Base-by-base conservation (phyloP, 306 rosid genomes). In the Trifolium pratense region DNA sequence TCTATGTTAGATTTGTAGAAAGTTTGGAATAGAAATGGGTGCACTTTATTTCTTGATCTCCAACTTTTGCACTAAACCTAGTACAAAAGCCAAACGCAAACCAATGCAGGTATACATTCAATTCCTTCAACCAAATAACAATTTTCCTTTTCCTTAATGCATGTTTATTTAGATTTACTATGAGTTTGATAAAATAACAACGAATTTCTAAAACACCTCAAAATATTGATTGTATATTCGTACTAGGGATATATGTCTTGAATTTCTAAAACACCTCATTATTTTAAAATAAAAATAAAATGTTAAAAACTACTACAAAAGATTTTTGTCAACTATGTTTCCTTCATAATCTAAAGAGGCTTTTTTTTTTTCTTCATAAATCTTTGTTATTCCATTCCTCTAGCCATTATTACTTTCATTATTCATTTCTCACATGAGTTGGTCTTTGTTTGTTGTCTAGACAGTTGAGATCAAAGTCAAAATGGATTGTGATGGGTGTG, bases 401-500 rank as follows among this genome's bases (percentile, higher is more conserved):
- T 37, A 34, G 53, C 42, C 5, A 7, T 17, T 56, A 7, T 17
- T 56, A 72, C 45, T 45, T 31, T 14, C 7, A 31, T 37, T 6
- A 34, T 70, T 52, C 59, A 43, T 37, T 71, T 21, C 45, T 52
- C 15, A 53, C 10, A 17, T 73, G 64, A 13, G 5, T 81, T 60
- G 21, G 34, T 23, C 63, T 74, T 72, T 14, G 4, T 16, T 48
- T 10, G 36, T 75, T 56, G 2, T 85, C 2, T 85, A 90, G 96
- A 90, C 89, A 65, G 96, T 88, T 36, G 93, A 90, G 76, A 88
- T 90, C 84, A 90, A 90, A 83, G 91, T 90, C 32, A 90, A 90
- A 83, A 90, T 90, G 91, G 96, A 90, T 75, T 90, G 96, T n/a
- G 96, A 90, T 84, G 97, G 97, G 29, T 92, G 97, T 59, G 97